Evolutionary conservation across 306 rosid species (phyloP), one percentile per base, ranked within the genome.

Genomic region (Sphenostylis stenocarpa): DNA sequence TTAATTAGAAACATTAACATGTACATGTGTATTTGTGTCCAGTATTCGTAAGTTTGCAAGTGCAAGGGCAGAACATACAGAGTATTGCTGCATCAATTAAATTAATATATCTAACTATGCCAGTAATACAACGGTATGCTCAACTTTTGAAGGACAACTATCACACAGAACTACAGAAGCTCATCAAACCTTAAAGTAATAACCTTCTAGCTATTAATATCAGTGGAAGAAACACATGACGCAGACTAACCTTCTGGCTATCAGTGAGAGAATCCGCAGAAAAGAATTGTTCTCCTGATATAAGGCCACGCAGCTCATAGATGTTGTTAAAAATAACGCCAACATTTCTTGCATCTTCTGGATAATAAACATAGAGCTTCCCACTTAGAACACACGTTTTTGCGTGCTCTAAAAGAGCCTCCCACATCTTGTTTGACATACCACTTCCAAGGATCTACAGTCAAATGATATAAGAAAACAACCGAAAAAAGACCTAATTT

Each of bases 401-500:
- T 47, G 99, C 93, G 88, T 96, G 99, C 9, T 96, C 99, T 71
- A 96, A 3, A 73, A 96, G 98, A 76, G 98, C 98, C 3, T 96
- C 99, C 99, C 99, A 96, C 99, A 96, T 96, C 88, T 88, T 96
- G 86, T 96, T 96, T 70, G 99, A 96, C 99, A 96, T 96, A n/a
- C 99, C 99, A 76, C 99, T 93, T 74, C 99, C 99, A 78, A 96
- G 99, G 76, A 91, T 96, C 99, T 96, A 72, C 77, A 86, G 75
- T 87, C 76, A 68, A 81, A 72, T 47, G 28, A 69, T 71, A 80
- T 84, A 45, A 82, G 82, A 75, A 49, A 36, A 51, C 49, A 51
- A 24, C 23, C 28, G 72, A 49, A 77, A 48, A 24, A 23, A 29
- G 67, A 72, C 82, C 70, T 36, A 78, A 77, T 21, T 68, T 65